These are phyloP conservation scores for Peribolospora kevripleyi DNA, from an alignment of 768 basidiomycete species.

Conservation along the genomic window DNA sequence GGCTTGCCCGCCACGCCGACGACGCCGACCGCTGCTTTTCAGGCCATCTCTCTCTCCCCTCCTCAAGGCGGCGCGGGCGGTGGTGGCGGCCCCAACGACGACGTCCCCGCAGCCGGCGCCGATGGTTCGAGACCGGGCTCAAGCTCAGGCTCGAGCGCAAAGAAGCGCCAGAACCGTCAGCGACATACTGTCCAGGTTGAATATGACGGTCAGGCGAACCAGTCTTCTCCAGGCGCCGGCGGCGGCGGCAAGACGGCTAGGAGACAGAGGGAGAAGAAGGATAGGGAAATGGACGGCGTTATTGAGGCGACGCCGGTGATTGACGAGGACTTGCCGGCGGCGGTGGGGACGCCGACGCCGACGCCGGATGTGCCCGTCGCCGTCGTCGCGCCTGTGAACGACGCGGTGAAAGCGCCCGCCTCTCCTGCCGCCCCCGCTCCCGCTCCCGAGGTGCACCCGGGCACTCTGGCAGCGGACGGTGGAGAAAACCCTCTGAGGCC, in stretches of 20 bases:
- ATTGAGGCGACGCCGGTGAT: background rate
- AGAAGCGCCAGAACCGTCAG: conserved; percentile 33
- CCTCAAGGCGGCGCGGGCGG: background rate
- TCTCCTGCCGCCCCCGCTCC: conserved; percentile 1
- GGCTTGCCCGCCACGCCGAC: background rate
- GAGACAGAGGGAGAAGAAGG: conserved; percentile 1
- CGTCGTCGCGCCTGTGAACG: background rate
- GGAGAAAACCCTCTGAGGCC: conserved; percentile 6
- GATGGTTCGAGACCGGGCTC: background rate
- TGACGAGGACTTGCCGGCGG: background rate
- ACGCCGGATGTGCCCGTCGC: background rate
- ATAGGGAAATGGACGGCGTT: background rate
- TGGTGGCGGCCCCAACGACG: background rate
- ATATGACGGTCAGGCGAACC: conserved; percentile 37
- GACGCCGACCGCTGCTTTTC: background rate
- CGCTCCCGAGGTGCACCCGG: background rate
- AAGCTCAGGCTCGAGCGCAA: conserved; percentile 15
- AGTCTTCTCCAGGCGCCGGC: background rate
- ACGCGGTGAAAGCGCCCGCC: conserved; percentile 1
- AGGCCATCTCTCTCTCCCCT: background rate
- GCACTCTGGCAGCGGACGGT: background rate
- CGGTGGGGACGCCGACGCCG: background rate
- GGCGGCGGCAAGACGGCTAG: background rate
- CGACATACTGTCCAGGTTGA: conserved; percentile 94
- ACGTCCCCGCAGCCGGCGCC: background rate